phyloP scores from a whole-genome alignment of 148 eudicot species.

The Polygonum aviculare region DNA sequence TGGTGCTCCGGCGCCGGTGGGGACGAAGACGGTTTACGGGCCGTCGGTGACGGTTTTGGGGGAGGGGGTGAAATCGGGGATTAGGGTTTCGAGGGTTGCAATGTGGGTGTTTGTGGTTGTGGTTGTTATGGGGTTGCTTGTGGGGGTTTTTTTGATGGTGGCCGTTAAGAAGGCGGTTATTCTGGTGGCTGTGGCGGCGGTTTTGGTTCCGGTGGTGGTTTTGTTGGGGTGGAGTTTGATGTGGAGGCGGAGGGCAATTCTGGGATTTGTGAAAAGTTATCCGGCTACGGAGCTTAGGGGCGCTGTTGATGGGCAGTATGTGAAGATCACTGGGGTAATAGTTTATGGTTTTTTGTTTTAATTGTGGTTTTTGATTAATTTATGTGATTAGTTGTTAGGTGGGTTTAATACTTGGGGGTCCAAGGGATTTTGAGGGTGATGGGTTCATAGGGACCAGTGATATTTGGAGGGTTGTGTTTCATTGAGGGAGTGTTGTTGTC shows the following conservation, averaged over 20 bases:
- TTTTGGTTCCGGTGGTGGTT: conserved; percentile 38
- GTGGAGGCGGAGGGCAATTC: conserved; percentile 45
- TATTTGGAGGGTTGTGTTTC: neutral
- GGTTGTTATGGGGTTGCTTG: conserved; percentile 67
- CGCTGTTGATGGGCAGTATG: conserved; percentile 86
- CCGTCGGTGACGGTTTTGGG: conserved; percentile 60
- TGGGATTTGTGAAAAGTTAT: conserved; percentile 41
- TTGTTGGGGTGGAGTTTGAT: conserved; percentile 49
- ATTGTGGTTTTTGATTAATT: neutral
- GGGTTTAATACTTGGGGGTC: neutral
- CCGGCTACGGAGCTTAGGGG: conserved; percentile 83
- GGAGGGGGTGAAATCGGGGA: conserved; percentile 45
- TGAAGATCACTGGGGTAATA: conserved; percentile 96
- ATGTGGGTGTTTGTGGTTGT: conserved; percentile 70
- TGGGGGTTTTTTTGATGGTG: conserved; percentile 61
- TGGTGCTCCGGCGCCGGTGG: conserved; percentile 2
- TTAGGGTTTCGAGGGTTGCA: conserved; percentile 54
- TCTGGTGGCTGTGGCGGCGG: conserved; percentile 51
- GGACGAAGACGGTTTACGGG: conserved; percentile 49
- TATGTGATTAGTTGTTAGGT: neutral
- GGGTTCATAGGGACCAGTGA: neutral
- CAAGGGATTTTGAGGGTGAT: neutral
- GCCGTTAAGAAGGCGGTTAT: conserved; percentile 60
- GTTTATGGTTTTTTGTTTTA: neutral
- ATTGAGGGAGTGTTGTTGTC: neutral